A percentile compares a stretch with the other conserved stretches of the same genome.
Conservation (phyloP, 768 basidiomycete genomes). For the Rhizopogon rudus region DNA sequence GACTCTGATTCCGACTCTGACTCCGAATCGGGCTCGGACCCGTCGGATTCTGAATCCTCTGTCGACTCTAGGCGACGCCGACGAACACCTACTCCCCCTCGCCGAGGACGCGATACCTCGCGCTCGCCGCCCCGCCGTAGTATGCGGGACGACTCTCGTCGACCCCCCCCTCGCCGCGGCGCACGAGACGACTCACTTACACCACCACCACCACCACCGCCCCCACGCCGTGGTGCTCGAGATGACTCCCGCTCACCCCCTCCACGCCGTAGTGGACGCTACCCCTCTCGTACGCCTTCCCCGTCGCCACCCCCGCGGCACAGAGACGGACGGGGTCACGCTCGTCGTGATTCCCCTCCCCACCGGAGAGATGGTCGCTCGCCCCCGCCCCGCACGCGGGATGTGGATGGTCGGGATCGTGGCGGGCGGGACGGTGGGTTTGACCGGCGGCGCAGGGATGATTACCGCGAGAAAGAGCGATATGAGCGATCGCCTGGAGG, state of each 20-base stretch:
- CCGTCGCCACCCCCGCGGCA: conserved; percentile 24
- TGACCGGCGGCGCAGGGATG: conserved; percentile 21
- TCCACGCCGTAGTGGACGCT: conserved; percentile 5
- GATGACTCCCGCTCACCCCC: conserved; percentile 30
- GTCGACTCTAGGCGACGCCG: conserved; percentile 25
- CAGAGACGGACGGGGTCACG: conserved; percentile 14
- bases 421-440: conserved; percentile 12
- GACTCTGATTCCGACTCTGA: conserved; percentile 30
- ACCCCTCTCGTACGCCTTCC: conserved; percentile 17
- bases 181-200: conserved; percentile 13
- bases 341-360: conserved; percentile 22
- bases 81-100: conserved; percentile 29
- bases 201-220: conserved; percentile 12
- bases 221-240: conserved; percentile 12
- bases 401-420: conserved; percentile 15
- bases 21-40: conserved; percentile 36
- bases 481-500: conserved; percentile 20
- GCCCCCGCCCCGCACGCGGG: conserved; percentile 18
- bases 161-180: not conserved
- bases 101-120: conserved; percentile 20
- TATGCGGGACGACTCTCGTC: not conserved
- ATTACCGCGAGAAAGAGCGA: conserved; percentile 15
- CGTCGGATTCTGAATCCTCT: conserved; percentile 34
- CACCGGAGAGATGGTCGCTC: conserved; percentile 14
- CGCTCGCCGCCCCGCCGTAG: conserved; percentile 16